These are phyloP conservation scores for Isoetes taiwanensis DNA, from an alignment of 75 land plant species.

Conservation along the genomic window DNA sequence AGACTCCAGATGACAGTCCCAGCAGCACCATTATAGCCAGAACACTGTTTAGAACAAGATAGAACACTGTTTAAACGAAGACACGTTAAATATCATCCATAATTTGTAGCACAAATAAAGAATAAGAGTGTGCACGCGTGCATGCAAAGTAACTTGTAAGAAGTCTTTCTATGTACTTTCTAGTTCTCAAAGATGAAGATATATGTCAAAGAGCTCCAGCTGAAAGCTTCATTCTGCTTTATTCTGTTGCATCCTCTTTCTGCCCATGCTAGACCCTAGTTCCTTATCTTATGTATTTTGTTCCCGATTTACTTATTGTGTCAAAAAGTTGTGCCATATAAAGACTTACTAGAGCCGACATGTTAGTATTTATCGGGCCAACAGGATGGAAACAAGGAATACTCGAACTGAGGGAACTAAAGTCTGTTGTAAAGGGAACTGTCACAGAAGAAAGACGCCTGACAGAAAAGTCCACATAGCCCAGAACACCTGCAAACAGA, in stretches of 20 bases:
- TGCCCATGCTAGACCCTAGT: no score
- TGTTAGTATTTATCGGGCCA: neutral
- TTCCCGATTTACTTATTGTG: no score
- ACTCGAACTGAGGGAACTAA: neutral
- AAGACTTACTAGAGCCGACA: neutral
- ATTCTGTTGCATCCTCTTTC: no score
- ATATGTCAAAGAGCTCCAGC: no score
- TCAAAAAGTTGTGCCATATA: no score
- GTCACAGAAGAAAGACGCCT: constrained; percentile 3
- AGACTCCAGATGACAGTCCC: neutral
- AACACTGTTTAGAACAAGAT: neutral
- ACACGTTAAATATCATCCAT: neutral
- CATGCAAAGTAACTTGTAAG: no score
- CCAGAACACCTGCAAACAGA: neutral
- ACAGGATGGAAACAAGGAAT: neutral
- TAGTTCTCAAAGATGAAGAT: no score
- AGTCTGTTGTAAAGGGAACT: neutral
- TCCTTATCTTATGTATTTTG: no score
- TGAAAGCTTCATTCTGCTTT: no score
- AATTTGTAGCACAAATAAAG: neutral
- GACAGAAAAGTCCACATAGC: constrained; percentile 6
- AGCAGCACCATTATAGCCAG: neutral
- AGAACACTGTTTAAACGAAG: neutral
- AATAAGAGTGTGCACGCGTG: neutral
- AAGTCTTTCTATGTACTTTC: no score